Evolutionary conservation across 768 basidiomycete genomes (phyloP).

Genomic region (Boletus rex-veris): DNA sequence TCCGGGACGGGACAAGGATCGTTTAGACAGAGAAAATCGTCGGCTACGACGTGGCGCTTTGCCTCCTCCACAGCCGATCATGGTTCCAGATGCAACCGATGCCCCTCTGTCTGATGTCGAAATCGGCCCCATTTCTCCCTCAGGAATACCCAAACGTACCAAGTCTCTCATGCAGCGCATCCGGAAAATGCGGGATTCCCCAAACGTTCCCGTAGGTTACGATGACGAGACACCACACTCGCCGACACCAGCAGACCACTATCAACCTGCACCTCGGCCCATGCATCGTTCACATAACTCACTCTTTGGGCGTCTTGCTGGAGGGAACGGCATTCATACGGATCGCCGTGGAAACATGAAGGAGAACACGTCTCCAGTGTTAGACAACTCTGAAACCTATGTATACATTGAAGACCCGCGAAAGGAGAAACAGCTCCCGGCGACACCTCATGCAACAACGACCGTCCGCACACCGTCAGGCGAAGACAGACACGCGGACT

Average conservation of each 20-base stretch:
- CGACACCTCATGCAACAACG: slow-evolving; percentile 36
- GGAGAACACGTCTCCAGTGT: slow-evolving; percentile 30
- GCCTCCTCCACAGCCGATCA: slow-evolving; percentile 83
- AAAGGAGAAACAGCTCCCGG: slow-evolving; percentile 53
- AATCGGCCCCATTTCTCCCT: slow-evolving; percentile 39
- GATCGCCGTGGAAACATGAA: slow-evolving; percentile 36
- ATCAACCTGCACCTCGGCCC: slow-evolving; percentile 39
- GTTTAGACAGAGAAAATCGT: slow-evolving; percentile 33
- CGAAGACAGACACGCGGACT: slow-evolving; percentile 43
- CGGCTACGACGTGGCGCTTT: slow-evolving; percentile 49
- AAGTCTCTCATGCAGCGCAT: slow-evolving; percentile 88
- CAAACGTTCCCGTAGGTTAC: slow-evolving; percentile 69
- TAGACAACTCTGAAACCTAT: slow-evolving; percentile 49
- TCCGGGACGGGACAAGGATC: slow-evolving; percentile 32
- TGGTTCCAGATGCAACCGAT: slow-evolving; percentile 60
- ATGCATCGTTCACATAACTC: slow-evolving; percentile 73
- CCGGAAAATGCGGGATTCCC: slow-evolving; percentile 82
- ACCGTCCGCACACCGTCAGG: slow-evolving; percentile 23
- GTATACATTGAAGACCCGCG: slow-evolving; percentile 57
- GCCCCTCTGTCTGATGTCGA: slow-evolving; percentile 37
- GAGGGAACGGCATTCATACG: slow-evolving; percentile 28
- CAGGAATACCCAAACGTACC: slow-evolving; percentile 58
- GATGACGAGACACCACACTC: slow-evolving; percentile 45
- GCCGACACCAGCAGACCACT: slow-evolving; percentile 37
- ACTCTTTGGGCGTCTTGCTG: slow-evolving; percentile 69